phyloP scores from a whole-genome alignment of 768 basidiomycete species.

The Trametes maxima region DNA sequence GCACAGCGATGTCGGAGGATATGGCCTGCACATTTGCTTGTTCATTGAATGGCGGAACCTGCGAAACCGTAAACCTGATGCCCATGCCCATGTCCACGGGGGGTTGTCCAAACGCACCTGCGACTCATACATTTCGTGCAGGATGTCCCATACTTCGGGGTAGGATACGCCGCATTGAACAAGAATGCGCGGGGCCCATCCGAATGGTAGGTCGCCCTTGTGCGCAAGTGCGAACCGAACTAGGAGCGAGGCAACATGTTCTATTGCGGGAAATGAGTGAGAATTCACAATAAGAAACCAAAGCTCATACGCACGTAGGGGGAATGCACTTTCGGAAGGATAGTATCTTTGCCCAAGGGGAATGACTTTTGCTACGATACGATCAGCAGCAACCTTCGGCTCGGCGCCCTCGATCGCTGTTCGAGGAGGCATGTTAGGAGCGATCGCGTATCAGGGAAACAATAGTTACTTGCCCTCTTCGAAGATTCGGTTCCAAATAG shows the following conservation, averaged over 20 bases:
- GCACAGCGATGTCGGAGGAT: conserved; percentile 78
- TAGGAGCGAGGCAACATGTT: conserved; percentile 72
- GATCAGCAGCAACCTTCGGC: conserved; percentile 56
- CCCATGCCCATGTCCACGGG: conserved; percentile 6
- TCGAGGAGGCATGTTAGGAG: not conserved
- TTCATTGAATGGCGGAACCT: conserved; percentile 85
- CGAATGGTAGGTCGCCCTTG: conserved; percentile 58
- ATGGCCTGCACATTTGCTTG: conserved; percentile 79
- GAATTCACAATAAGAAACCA: not conserved
- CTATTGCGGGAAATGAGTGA: conserved; percentile 42
- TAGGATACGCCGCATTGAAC: conserved; percentile 82
- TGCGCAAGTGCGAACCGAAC: conserved; percentile 72
- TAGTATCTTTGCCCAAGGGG: conserved; percentile 85
- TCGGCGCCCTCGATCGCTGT: conserved; percentile 60
- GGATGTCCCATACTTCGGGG: conserved; percentile 80
- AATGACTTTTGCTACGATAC: conserved; percentile 63
- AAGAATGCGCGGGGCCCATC: conserved; percentile 83
- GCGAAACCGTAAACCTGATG: not conserved
- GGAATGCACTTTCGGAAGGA: conserved; percentile 90
- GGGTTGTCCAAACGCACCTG: conserved; percentile 52
- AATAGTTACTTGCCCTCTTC: conserved; percentile 64
- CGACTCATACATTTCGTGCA: conserved; percentile 73
- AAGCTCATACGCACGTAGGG: conserved; percentile 61
- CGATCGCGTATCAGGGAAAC: not conserved
- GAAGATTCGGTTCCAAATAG: conserved; percentile 89